A percentile compares a stretch with the other conserved stretches of the same genome.
Evolutionary conservation across 257 asterid genomes (phyloP).

Genomic region (Solanum bulbocastanum): DNA sequence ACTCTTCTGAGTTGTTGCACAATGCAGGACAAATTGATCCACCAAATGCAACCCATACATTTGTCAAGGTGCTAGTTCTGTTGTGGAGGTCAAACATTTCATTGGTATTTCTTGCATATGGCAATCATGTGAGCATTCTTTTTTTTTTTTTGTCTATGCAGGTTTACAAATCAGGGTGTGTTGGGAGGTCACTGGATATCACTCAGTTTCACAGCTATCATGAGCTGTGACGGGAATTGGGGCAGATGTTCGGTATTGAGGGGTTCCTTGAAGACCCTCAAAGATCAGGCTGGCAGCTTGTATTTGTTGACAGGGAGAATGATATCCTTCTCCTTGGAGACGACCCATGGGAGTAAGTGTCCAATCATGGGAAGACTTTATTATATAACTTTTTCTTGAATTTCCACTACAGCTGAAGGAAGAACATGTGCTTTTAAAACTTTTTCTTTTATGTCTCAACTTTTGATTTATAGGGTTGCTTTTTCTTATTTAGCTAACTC

Average conservation of each 20-base stretch:
- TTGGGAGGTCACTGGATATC: constrained; percentile 93
- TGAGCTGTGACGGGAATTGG: constrained; percentile 84
- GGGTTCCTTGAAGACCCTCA: constrained; percentile 97
- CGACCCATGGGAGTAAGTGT: constrained; percentile 96
- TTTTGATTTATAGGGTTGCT: background rate
- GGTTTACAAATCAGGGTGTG: constrained; percentile 80
- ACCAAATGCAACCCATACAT: constrained; percentile 37
- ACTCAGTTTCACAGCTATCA: constrained; percentile 86
- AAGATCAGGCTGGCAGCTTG: constrained; percentile 99
- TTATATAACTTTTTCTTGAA: background rate
- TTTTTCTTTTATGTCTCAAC: background rate
- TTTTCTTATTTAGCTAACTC: background rate
- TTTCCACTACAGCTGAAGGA: background rate
- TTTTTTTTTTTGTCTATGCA: constrained; percentile 11
- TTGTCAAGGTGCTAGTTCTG: constrained; percentile 58
- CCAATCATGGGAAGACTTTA: background rate
- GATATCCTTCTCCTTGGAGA: constrained; percentile 99
- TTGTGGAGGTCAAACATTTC: background rate
- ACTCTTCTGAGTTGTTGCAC: constrained; percentile 65
- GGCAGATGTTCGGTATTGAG: constrained; percentile 81
- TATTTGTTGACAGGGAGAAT: constrained; percentile 97
- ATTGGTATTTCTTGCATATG: background rate
- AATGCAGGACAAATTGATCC: constrained; percentile 53
- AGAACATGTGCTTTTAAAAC: background rate
- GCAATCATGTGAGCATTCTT: background rate